A percentile compares a stretch with the other conserved stretches of the same genome.
Evolutionary conservation across 177 flowering plant genomes (phyloP).

Genomic region (Vitis hybrid): DNA sequence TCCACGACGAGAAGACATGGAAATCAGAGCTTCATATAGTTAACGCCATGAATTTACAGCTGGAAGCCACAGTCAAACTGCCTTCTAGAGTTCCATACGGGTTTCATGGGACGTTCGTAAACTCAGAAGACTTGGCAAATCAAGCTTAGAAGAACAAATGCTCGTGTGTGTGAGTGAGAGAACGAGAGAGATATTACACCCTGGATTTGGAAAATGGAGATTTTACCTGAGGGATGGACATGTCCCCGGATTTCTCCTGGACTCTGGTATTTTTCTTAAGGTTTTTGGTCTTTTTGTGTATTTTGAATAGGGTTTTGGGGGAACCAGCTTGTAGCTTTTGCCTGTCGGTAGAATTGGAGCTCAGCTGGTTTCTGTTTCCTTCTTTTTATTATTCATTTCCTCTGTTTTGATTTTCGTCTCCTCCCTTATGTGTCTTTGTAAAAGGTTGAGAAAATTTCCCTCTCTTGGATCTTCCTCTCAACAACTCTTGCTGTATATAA

Average conservation of each 20-base stretch:
- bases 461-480: too few species aligned
- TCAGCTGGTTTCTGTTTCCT: conserved; percentile 52
- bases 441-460: too few species aligned
- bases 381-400: neutral
- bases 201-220: neutral
- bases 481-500: too few species aligned
- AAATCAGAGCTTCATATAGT: conserved; percentile 67
- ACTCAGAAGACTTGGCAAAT: conserved; percentile 42
- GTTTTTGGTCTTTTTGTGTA: neutral
- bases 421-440: too few species aligned
- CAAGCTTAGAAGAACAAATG: conserved; percentile 28
- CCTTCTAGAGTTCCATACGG: conserved; percentile 92
- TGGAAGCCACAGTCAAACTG: conserved; percentile 64
- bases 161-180: too few species aligned
- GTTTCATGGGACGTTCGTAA: conserved; percentile 83
- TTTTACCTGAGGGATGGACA: conserved; percentile 55
- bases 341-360: conserved; percentile 35
- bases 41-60: conserved; percentile 47
- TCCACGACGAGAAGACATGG: conserved; percentile 65
- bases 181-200: too few species aligned
- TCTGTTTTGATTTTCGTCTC: neutral
- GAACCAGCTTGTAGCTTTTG: conserved; percentile 54
- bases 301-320: conserved; percentile 3
- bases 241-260: conserved; percentile 58
- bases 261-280: neutral